Evolutionary conservation across 495 filamentous ascomycete species (phyloP), one percentile per base, ranked within the genome.

Genomic region (Neurospora sp.): DNA sequence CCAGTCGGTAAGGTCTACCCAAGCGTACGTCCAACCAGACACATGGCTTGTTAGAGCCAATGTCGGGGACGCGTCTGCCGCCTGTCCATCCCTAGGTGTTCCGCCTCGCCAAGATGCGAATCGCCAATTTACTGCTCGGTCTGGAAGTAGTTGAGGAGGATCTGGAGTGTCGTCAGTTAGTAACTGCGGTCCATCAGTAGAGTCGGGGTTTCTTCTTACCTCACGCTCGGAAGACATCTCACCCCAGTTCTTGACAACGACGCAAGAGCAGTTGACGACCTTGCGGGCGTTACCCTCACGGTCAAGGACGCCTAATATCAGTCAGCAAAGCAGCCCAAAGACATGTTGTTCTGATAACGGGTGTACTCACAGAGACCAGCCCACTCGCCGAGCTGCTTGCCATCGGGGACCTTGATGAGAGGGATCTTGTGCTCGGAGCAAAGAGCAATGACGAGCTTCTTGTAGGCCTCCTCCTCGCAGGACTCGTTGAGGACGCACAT

Each of bases 221-320:
- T 65, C 53, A 79, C 96, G 93, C 89, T 98, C 96, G 85, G 96
- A 94, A 77, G 92, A 95, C 88, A 98, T 96, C 89, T 98, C 95
- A 88, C 96, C 96, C 96, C 96, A 99, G 83, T 99, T 94, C 87
- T 93, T 92, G 76, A 99, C 96, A 71, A 98, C 96, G 79, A 98
- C 96, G 88, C 96, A 98, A 80, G 95, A 98, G 92, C 96, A 99
- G 90, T 99, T 99, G 85, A 99, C 96, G 76, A 99, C 96, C 90
- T 99, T 99, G 84, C 96, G 92, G 74, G 96, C 93, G 85, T 98
- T 99, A 81, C 96, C 96, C 87, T 99, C 96, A 81, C 96, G 94
- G 86, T 99, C 96, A 81, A 99, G 90, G 78, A 96, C 94, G 85
- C 95, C 95, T 98, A 74, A 18, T 71, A 8, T 22, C 2, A 72